Conservation (phyloP, 2,329 filamentous ascomycete species). For the Claviceps sp. region DNA sequence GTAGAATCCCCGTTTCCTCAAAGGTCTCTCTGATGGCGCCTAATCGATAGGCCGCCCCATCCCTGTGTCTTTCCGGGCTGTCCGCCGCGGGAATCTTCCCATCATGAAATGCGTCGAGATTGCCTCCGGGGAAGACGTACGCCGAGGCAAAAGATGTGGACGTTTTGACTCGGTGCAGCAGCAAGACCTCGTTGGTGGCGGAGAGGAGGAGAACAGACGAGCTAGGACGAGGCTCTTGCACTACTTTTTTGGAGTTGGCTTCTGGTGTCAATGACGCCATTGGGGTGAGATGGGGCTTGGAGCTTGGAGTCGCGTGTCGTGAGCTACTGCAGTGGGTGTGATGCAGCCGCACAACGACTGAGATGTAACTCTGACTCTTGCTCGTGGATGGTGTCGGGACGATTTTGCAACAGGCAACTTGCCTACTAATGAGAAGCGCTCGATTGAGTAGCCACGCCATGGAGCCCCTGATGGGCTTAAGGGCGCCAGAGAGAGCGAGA, state of each 20-base stretch:
- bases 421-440: background rate
- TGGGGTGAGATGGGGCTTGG: background rate
- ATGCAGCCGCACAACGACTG: background rate
- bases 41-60: constrained; percentile 61
- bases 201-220: constrained; percentile 77
- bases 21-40: constrained; percentile 86
- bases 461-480: background rate
- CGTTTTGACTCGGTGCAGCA: constrained; percentile 73
- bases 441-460: constrained; percentile 5
- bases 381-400: background rate
- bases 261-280: constrained; percentile 6
- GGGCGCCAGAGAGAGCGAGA: background rate
- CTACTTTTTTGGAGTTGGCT: constrained; percentile 8
- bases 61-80: constrained; percentile 47
- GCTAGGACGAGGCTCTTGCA: constrained; percentile 45
- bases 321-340: constrained; percentile 2
- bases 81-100: constrained; percentile 36
- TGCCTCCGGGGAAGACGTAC: constrained; percentile 91
- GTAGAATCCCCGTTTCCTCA: constrained; percentile 82
- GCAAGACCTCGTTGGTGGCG: constrained; percentile 70
- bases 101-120: constrained; percentile 66
- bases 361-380: background rate
- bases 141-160: constrained; percentile 79
- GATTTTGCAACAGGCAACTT: background rate
- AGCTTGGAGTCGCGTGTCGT: background rate